Evolutionary conservation across 768 basidiomycete species (phyloP).

Genomic region (Pholiota microspora): DNA sequence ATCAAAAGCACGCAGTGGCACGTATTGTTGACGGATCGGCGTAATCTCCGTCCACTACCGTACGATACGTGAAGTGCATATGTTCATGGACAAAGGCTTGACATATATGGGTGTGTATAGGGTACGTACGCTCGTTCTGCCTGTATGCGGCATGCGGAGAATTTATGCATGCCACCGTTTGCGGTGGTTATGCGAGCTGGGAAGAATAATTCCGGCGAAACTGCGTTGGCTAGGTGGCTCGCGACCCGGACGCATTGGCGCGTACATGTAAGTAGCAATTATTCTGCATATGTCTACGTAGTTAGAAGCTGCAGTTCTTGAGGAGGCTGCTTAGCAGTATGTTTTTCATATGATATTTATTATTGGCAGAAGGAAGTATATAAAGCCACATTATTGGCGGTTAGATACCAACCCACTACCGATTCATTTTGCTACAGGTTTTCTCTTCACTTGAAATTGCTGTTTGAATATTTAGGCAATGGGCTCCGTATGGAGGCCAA

Average conservation of each 20-base stretch:
- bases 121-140: too few species aligned
- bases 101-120: neutral
- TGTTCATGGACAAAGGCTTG: neutral
- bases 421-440: too few species aligned
- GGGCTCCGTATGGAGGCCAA: too few species aligned
- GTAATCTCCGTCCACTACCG: constrained; percentile 2
- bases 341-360: too few species aligned
- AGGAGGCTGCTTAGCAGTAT: too few species aligned
- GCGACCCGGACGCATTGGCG: too few species aligned
- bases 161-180: neutral
- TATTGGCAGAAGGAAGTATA: neutral
- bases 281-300: neutral
- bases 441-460: too few species aligned
- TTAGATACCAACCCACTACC: neutral
- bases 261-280: too few species aligned
- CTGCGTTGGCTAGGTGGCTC: neutral
- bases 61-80: neutral
- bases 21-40: neutral
- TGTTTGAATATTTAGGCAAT: too few species aligned
- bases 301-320: too few species aligned
- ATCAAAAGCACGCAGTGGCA: neutral
- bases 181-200: neutral
- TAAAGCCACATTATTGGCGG: neutral
- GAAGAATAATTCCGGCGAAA: neutral
- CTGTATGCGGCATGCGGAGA: neutral